phyloP scores from a whole-genome alignment of 2,329 filamentous ascomycete species.

The Diaporthe sp. region DNA sequence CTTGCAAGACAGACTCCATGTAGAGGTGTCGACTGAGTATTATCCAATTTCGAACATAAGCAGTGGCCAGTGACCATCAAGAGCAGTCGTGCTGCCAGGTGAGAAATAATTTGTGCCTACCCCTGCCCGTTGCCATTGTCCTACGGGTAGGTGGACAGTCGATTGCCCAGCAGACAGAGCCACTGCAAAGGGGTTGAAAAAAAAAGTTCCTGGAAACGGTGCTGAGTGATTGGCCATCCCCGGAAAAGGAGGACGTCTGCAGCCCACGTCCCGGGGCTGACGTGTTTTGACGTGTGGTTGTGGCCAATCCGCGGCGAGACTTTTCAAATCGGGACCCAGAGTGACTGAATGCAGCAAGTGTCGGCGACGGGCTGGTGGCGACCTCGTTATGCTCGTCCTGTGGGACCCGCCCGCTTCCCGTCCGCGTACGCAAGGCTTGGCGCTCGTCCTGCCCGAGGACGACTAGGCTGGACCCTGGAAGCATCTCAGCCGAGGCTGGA shows the following conservation, averaged over 20 bases:
- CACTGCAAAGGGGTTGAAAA: not conserved
- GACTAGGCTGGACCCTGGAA: slow-evolving; percentile 2
- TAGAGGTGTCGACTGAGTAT: not conserved
- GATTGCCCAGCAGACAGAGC: not conserved
- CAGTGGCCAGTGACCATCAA: not conserved
- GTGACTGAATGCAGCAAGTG: not conserved
- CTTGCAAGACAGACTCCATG: not conserved
- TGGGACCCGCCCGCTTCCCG: slow-evolving; percentile 18
- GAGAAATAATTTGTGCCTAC: not conserved
- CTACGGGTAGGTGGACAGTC: not conserved
- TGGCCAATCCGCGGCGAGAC: not conserved
- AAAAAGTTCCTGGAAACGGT: not conserved
- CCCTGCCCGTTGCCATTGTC: not conserved
- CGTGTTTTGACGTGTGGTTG: not conserved
- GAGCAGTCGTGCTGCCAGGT: not conserved
- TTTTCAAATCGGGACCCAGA: not conserved
- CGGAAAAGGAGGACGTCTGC: not conserved
- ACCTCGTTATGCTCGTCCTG: not conserved
- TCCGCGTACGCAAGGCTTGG: slow-evolving; percentile 16
- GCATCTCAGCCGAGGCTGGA: not conserved
- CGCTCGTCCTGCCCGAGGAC: not conserved
- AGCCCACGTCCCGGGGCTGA: slow-evolving; percentile 19
- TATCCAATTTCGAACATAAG: not conserved
- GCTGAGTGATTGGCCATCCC: not conserved
- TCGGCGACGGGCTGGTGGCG: not conserved